Evolutionary conservation across 345 rosid species (phyloP), one percentile per base, ranked within the genome.

Genomic region (Linum trigynum): DNA sequence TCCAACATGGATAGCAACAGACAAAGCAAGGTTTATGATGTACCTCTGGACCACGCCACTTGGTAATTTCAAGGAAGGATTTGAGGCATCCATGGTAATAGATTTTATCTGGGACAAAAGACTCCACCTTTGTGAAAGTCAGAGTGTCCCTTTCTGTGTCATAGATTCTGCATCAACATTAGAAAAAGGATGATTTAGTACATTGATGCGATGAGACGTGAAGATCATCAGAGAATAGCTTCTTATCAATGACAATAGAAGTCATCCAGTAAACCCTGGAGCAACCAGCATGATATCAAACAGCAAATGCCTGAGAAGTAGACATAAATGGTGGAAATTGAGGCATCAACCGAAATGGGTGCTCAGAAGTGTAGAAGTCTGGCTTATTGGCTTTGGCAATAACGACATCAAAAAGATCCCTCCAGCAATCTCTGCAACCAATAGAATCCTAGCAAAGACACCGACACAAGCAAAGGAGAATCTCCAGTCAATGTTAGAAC

Each of bases 21-120:
- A 62, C 42, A 58, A 59, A 41, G 12, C 63, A 59, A 67, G 61
- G 53, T 2, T 48, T n/a, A 62, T 15, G 17, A 68, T 50, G 53
- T 84, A 92, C 99, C 97, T 90, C 99, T 12, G 99, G 92, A 69
- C 97, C 99, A 68, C 76, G 81, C 97, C 99, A 94, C 79, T 82
- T 90, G 14, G 99, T 94, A 76, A 94, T 90, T 76, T 94, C 74
- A 65, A 90, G 95, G 68, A 94, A 94, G 35, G 84, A 68, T 82
- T 90, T 90, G 51, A 94, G 96, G 75, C 89, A 85, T 58, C 97
- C 99, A 75, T 88, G 96, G 77, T 94, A 92, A 75, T 92, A 92
- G 53, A 84, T 67, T 77, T 90, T 88, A 59, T 90, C 64, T 9
- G 86, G 91, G 67, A 84, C 84, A 77, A 88, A 90, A 9, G 76